Percentiles rank a stretch among this genome's conserved stretches.
Conservation (phyloP, 441 rosid species). For the Pelargonium citronellum region DNA sequence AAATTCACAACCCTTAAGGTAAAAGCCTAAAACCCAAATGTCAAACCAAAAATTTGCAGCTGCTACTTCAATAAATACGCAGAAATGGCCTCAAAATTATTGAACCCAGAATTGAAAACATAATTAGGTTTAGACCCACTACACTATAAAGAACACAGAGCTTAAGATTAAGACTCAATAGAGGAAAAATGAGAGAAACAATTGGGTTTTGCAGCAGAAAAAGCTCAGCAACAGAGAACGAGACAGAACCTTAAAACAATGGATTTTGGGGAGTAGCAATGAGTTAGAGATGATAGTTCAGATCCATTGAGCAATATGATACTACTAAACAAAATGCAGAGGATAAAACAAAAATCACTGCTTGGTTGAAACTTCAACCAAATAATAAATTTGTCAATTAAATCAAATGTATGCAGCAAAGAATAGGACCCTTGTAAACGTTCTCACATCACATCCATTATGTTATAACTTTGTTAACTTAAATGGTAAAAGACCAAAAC, state of each 20-base stretch:
- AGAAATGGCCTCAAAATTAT: neutral
- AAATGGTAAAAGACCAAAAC: too few species aligned
- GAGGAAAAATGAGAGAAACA: neutral
- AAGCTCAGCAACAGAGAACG: constrained; percentile 26
- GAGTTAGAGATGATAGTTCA: constrained; percentile 21
- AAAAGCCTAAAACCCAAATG: constrained; percentile 2
- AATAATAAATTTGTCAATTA: too few species aligned
- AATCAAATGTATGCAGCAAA: too few species aligned
- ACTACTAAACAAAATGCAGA: neutral
- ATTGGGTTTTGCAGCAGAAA: constrained; percentile 7
- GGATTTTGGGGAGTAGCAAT: constrained; percentile 27
- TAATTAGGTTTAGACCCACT: too few species aligned
- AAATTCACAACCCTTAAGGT: neutral
- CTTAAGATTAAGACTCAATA: constrained; percentile 17
- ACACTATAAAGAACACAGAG: neutral
- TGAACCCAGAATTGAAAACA: too few species aligned
- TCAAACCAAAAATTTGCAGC: neutral
- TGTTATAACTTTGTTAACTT: too few species aligned
- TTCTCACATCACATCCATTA: too few species aligned
- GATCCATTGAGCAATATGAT: constrained; percentile 40
- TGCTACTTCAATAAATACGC: constrained; percentile 1
- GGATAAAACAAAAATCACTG: constrained; percentile 1
- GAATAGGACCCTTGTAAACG: too few species aligned
- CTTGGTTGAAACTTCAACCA: constrained; percentile 16
- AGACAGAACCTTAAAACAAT: constrained; percentile 28